These are phyloP conservation scores for Debaryomyces maramus DNA, from an alignment of 805 yeast genomes.

Conservation along the genomic window DNA sequence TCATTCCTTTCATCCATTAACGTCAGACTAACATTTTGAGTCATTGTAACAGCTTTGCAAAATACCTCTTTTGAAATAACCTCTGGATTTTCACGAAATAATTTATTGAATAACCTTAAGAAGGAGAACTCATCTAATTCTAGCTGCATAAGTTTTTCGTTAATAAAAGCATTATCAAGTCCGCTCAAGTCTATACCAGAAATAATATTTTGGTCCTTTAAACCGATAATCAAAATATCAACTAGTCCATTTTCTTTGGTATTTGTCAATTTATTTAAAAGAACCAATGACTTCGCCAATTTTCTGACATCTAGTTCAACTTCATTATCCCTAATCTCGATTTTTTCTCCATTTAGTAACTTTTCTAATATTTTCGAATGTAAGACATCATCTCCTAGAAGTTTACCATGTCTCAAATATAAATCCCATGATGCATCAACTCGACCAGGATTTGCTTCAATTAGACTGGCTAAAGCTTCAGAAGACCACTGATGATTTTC, in stretches of 20 bases:
- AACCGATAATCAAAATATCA: conserved; percentile 6
- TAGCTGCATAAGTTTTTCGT: background rate
- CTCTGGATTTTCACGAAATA: conserved; percentile 13
- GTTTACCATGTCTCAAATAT: conserved; percentile 26
- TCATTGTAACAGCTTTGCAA: conserved; percentile 6
- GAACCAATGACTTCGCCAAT: conserved; percentile 13
- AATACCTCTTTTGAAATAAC: conserved; percentile 11
- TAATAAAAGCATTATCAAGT: background rate
- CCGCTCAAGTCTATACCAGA: background rate
- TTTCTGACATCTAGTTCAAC: conserved; percentile 10
- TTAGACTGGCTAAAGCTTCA: conserved; percentile 22
- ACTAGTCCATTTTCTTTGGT: background rate
- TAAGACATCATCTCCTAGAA: conserved; percentile 20
- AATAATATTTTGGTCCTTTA: conserved; percentile 7
- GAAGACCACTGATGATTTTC: conserved; percentile 14
- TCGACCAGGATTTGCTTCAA: conserved; percentile 53
- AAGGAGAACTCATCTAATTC: conserved; percentile 7
- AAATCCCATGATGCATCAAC: conserved; percentile 52
- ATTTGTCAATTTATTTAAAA: conserved; percentile 9
- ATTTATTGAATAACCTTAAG: conserved; percentile 12
- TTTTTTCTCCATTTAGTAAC: conserved; percentile 37
- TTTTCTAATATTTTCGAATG: conserved; percentile 32
- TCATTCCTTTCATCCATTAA: background rate
- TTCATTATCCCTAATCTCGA: conserved; percentile 32
- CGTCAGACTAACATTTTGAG: background rate